Evolutionary conservation across 2,329 filamentous ascomycete species (phyloP).

Genomic region (Verticillium isaacii): DNA sequence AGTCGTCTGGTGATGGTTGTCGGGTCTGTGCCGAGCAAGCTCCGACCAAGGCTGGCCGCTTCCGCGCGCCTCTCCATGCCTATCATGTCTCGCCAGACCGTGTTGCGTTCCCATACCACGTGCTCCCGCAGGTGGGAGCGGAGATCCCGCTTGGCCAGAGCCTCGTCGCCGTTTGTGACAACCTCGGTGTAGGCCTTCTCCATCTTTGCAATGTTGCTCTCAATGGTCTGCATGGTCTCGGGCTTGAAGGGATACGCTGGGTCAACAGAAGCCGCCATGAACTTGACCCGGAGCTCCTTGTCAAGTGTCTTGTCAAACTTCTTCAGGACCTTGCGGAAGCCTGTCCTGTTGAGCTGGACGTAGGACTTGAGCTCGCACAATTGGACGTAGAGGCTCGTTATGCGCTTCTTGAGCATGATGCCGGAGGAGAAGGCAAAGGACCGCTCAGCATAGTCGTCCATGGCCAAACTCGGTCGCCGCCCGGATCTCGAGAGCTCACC

Average conservation of each 20-base stretch:
- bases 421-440: conserved; percentile 60
- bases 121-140: conserved; percentile 90
- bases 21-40: conserved; percentile 71
- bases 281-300: conserved; percentile 70
- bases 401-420: conserved; percentile 89
- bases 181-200: conserved; percentile 77
- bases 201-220: conserved; percentile 67
- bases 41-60: conserved; percentile 84
- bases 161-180: conserved; percentile 75
- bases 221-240: conserved; percentile 64
- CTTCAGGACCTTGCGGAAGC: conserved; percentile 93
- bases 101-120: conserved; percentile 98
- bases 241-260: conserved; percentile 77
- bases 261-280: conserved; percentile 70
- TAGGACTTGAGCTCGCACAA: conserved; percentile 95
- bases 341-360: conserved; percentile 91
- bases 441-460: conserved; percentile 76
- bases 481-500: conserved; percentile 54
- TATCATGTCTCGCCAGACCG: conserved; percentile 98
- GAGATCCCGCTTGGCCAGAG: conserved; percentile 76
- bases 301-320: conserved; percentile 98
- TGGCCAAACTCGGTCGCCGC: conserved; percentile 61
- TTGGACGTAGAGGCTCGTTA: conserved; percentile 82
- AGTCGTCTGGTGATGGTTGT: conserved; percentile 64
- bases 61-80: conserved; percentile 94